Conservation (phyloP, 176 grass and related monocot species). For the Urochloa ruziziensis region DNA sequence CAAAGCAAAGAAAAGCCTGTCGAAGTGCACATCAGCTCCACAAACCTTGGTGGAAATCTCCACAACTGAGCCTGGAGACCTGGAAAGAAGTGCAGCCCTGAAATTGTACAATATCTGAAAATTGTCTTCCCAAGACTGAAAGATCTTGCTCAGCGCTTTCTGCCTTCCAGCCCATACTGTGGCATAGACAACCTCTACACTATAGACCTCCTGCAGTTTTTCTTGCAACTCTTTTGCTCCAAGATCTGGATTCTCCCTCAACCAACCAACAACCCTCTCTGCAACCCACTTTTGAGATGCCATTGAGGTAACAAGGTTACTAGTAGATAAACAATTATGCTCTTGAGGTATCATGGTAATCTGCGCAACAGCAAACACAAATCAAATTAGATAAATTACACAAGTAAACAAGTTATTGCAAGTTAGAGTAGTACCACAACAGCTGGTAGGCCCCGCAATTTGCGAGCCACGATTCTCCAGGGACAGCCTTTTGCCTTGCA, state of each 20-base stretch:
- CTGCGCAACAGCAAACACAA: background rate
- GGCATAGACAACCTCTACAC: background rate
- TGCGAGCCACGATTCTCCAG: slow-evolving; percentile 21
- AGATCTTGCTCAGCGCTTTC: background rate
- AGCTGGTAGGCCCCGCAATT: background rate
- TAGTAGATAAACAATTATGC: background rate
- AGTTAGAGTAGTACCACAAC: background rate
- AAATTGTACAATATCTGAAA: slow-evolving; percentile 1
- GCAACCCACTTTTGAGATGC: slow-evolving; percentile 1
- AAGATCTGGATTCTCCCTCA: background rate
- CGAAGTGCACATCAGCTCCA: background rate
- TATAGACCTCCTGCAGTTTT: slow-evolving; percentile 8
- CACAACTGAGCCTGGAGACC: background rate
- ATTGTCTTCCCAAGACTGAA: background rate
- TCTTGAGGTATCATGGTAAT: slow-evolving; percentile 6
- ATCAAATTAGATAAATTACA: background rate
- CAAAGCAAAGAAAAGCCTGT: slow-evolving; percentile 5
- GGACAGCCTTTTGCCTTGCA: slow-evolving; percentile 14
- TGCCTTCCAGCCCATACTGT: slow-evolving; percentile 12
- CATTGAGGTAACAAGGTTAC: background rate
- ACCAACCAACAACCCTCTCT: background rate
- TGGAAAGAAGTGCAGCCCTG: background rate
- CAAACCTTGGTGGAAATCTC: background rate
- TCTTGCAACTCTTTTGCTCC: slow-evolving; percentile 15
- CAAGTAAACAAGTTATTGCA: background rate